Base-by-base conservation (phyloP, 306 rosid genomes). In the Spatholobus suberectus region DNA sequence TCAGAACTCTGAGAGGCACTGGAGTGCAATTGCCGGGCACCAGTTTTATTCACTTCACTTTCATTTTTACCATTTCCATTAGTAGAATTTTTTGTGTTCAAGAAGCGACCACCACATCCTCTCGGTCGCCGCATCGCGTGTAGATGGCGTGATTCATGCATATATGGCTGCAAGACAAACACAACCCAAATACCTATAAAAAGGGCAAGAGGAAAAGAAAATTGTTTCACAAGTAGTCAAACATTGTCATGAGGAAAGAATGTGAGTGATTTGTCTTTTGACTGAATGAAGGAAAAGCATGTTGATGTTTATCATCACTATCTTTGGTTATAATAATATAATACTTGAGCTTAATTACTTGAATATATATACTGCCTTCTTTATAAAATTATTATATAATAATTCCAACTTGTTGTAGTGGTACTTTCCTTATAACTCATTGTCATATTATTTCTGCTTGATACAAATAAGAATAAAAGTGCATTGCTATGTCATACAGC, bases 91-190 rank as follows among this genome's bases (percentile, higher is more conserved):
- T 82, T 89, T 6, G 89, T 81, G 89, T 93, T 93, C 88, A 94
- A 78, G 85, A 94, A 94, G 41, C 98, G 94, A 8, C 98, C 98
- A 12, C 98, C 94, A 8, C 90, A 84, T 59, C 98, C 98, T 70
- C 98, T 87, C 69, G 97, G 93, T 44, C 98, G 88, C 47, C 97
- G 89, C 91, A 89, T 75, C 13, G 98, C 98, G 41, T 94, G 98
- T 67, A 84, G 93, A 85, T 94, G 98, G 55, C 98, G 98, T 0
- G 98, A 94, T 81, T 94, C 93, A 57, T 94, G 98, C 93, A 94
- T 90, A 71, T 94, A 94, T 13, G 94, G 92, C 98, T 94, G 88
- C 62, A 85, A 63, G 75, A 81, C 59, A 79, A 72, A 77, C 52
- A 82, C 37, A 20, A 65, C 13, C 44, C 57, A 24, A 65, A 29